These are phyloP conservation scores for rapeseed (Brassica napus) DNA, from an alignment of 345 rosid species.

Conservation along the genomic window Da-Ae NC_063449.1:41869501-41870000, in stretches of 20 bases:
- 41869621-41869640: not conserved
- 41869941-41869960: conserved; percentile 81
- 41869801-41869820: conserved; percentile 1
- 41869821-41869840: not conserved
- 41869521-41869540: too few relatives aligned
- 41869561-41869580: not conserved
- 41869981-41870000: conserved; percentile 94
- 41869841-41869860: conserved; percentile 56
- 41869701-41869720: not conserved
- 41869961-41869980: conserved; percentile 68
- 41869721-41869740: not conserved
- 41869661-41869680: conserved; percentile 13
- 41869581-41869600: conserved; percentile 10
- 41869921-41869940: conserved; percentile 66
- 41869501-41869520: too few relatives aligned
- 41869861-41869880: conserved; percentile 93
- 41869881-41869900: conserved; percentile 88
- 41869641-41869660: not conserved
- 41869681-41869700: conserved; percentile 2
- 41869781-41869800: conserved; percentile 37
- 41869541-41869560: too few relatives aligned
- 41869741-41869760: conserved; percentile 9
- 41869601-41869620: not conserved
- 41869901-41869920: conserved; percentile 84
- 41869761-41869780: conserved; percentile 2